Evolutionary conservation across 352 stramenopile species (phyloP).

Genomic region (Discostella stelligera): DNA sequence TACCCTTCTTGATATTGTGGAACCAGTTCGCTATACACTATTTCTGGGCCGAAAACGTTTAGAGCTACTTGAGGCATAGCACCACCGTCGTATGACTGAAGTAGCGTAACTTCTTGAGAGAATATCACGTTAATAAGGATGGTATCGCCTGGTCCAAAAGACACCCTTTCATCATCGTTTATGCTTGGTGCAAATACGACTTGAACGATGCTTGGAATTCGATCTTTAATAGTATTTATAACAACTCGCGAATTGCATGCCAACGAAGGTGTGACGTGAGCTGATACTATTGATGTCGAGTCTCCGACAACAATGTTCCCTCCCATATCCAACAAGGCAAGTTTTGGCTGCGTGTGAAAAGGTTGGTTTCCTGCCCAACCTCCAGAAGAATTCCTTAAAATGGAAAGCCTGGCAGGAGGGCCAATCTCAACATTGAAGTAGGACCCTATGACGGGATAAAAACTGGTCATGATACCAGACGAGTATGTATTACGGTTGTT

Average conservation of each 20-base stretch:
- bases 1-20: conserved; percentile 1
- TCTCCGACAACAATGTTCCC: conserved; percentile 58
- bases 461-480: not conserved
- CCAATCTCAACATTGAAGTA: conserved; percentile 64
- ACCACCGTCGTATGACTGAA: conserved; percentile 16
- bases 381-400: conserved; percentile 40
- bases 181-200: conserved; percentile 44
- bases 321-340: conserved; percentile 61
- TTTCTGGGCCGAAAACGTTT: conserved; percentile 25
- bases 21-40: conserved; percentile 44
- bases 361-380: conserved; percentile 66
- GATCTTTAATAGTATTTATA: conserved; percentile 56
- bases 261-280: conserved; percentile 55
- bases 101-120: conserved; percentile 52
- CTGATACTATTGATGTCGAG: conserved; percentile 42
- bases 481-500: not conserved
- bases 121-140: conserved; percentile 55
- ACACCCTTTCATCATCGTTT: conserved; percentile 29
- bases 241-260: conserved; percentile 44
- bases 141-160: conserved; percentile 52
- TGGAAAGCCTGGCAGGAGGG: conserved; percentile 39
- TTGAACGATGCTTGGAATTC: conserved; percentile 32
- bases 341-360: conserved; percentile 57
- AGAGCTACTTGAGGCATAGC: conserved; percentile 44
- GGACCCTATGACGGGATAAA: conserved; percentile 17